Evolutionary conservation across 768 basidiomycete genomes (phyloP).

Genomic region (Leccinum fibrillosum): DNA sequence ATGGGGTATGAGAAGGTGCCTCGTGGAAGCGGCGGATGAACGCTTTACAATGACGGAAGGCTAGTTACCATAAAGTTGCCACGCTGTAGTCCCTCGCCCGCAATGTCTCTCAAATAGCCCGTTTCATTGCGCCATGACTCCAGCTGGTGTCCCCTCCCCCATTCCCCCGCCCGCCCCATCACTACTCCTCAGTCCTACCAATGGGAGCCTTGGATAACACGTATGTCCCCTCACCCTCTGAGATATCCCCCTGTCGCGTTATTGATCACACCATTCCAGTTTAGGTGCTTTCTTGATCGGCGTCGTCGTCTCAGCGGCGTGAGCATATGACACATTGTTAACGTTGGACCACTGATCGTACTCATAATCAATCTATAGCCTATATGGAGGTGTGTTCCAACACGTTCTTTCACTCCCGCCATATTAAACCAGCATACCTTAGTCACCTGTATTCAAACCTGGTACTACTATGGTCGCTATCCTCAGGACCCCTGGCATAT

Average conservation of each 20-base stretch:
- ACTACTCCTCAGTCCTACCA: not conserved
- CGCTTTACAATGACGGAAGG: slow-evolving; percentile 23
- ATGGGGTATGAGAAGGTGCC: slow-evolving; percentile 16
- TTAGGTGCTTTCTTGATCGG: slow-evolving; percentile 55
- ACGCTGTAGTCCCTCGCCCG: not conserved
- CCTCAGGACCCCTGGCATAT: slow-evolving; percentile 51
- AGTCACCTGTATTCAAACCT: slow-evolving; percentile 59
- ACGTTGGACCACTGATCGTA: not conserved
- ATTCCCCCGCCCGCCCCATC: not conserved
- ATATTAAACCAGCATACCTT: slow-evolving; percentile 1
- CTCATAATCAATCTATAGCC: slow-evolving; percentile 29
- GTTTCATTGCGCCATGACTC: not conserved
- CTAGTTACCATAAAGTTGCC: slow-evolving; percentile 14
- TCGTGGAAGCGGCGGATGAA: slow-evolving; percentile 23
- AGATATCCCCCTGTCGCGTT: not conserved
- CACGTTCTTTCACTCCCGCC: not conserved
- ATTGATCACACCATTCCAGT: slow-evolving; percentile 27
- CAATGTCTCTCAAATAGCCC: slow-evolving; percentile 17
- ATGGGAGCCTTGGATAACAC: slow-evolving; percentile 36
- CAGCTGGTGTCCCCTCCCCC: not conserved
- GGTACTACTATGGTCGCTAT: slow-evolving; percentile 51
- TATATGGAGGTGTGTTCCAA: slow-evolving; percentile 46
- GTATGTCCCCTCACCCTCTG: slow-evolving; percentile 23
- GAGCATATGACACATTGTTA: slow-evolving; percentile 23
- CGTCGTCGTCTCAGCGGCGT: slow-evolving; percentile 52